Evolutionary conservation across 805 yeast genomes (phyloP).

Genomic region (Myxozyma monticola): DNA sequence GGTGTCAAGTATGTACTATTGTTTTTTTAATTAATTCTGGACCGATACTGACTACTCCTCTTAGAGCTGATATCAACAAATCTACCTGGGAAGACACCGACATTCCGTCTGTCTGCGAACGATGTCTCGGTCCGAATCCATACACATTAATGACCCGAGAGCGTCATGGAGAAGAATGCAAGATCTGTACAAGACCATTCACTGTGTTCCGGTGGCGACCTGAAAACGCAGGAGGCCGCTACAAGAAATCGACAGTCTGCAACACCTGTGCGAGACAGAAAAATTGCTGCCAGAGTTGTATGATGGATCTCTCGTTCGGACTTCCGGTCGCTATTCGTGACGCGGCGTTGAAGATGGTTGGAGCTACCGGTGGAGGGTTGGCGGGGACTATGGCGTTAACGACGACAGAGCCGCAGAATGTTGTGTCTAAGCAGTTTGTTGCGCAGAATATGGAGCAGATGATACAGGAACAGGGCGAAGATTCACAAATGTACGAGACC

Average conservation of each 20-base stretch:
- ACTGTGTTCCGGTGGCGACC: constrained; percentile 76
- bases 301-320: constrained; percentile 77
- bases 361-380: constrained; percentile 40
- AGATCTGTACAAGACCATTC: constrained; percentile 81
- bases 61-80: constrained; percentile 39
- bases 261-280: constrained; percentile 72
- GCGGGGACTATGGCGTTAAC: constrained; percentile 32
- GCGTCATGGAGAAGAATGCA: constrained; percentile 74
- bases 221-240: constrained; percentile 36
- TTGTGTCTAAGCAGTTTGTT: constrained; percentile 55
- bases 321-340: constrained; percentile 80
- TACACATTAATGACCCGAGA: constrained; percentile 73
- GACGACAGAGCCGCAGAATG: constrained; percentile 50
- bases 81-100: constrained; percentile 41
- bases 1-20: constrained; percentile 10
- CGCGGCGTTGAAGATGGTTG: constrained; percentile 73
- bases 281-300: constrained; percentile 86
- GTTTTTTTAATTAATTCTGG: not conserved
- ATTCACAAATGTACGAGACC: constrained; percentile 22
- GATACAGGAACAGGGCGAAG: constrained; percentile 34
- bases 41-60: constrained; percentile 1
- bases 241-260: constrained; percentile 71
- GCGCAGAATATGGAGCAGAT: constrained; percentile 51
- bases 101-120: constrained; percentile 54
- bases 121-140: constrained; percentile 54